Conservation (phyloP, 768 basidiomycete genomes). For the Auricularia auricula-judae region DNA sequence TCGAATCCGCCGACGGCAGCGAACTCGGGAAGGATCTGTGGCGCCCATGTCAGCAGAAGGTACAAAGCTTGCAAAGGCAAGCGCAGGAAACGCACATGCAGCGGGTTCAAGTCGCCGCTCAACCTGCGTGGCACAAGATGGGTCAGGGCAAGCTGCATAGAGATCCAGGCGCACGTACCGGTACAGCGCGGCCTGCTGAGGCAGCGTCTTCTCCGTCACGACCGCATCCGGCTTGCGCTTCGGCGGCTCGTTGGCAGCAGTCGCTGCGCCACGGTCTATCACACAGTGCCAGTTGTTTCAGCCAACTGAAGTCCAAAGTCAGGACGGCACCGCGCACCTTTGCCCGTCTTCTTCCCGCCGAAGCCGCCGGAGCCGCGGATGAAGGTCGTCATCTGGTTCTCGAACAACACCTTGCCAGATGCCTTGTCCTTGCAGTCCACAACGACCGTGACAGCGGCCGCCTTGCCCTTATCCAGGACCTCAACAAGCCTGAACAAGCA, state of each 20-base stretch:
- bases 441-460: conserved; percentile 74
- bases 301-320: not conserved
- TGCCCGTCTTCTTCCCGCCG: conserved; percentile 78
- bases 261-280: conserved; percentile 81
- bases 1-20: conserved; percentile 93
- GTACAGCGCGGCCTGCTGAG: conserved; percentile 83
- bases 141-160: not conserved
- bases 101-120: conserved; percentile 85
- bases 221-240: conserved; percentile 76
- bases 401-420: conserved; percentile 73
- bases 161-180: conserved; percentile 36
- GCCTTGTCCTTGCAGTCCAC: conserved; percentile 72
- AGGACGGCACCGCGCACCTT: conserved; percentile 34
- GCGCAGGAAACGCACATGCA: conserved; percentile 48
- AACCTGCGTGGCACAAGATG: conserved; percentile 33
- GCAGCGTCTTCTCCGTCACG: conserved; percentile 76
- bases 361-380: conserved; percentile 94
- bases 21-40: conserved; percentile 82
- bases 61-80: not conserved
- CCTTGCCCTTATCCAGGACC: conserved; percentile 86
- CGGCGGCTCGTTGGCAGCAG: conserved; percentile 71
- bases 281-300: not conserved
- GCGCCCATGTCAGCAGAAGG: not conserved
- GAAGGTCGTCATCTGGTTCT: conserved; percentile 87
- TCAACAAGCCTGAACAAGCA: conserved; percentile 47